Evolutionary conservation across 176 grass and related monocot species (phyloP).

Genomic region (Rhynchospora pubera): DNA sequence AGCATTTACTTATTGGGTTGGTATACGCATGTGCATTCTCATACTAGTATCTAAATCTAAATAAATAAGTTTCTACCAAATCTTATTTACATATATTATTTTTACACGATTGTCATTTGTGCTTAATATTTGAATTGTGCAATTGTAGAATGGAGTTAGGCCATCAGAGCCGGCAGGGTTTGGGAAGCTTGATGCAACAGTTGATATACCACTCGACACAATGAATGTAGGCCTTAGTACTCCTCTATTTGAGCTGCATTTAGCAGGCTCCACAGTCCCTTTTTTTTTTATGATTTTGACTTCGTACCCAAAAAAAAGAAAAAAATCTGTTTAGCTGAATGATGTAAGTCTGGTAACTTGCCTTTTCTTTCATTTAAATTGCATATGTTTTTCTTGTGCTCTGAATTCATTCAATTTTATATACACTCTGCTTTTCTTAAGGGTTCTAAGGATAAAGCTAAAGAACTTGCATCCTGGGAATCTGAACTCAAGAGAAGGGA

Average conservation of each 20-base stretch:
- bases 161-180: slow-evolving; percentile 40
- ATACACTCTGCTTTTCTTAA: neutral
- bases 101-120: neutral
- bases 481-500: slow-evolving; percentile 68
- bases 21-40: neutral
- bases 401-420: slow-evolving; percentile 1
- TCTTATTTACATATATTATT: neutral
- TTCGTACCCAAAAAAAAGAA: neutral
- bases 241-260: neutral
- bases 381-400: neutral
- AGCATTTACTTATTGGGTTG: neutral
- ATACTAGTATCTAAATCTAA: neutral
- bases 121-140: slow-evolving; percentile 16
- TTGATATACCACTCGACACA: slow-evolving; percentile 57
- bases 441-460: slow-evolving; percentile 57
- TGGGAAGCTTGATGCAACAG: slow-evolving; percentile 39
- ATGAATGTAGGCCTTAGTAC: slow-evolving; percentile 47
- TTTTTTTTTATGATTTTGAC: neutral
- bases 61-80: neutral
- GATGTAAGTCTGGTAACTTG: neutral
- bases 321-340: neutral
- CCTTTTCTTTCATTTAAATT: neutral
- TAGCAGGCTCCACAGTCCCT: neutral
- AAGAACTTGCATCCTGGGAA: slow-evolving; percentile 68
- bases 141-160: slow-evolving; percentile 51